These are phyloP conservation scores for Linum lewisii DNA, from an alignment of 345 rosid genomes.

Conservation along the genomic window DNA sequence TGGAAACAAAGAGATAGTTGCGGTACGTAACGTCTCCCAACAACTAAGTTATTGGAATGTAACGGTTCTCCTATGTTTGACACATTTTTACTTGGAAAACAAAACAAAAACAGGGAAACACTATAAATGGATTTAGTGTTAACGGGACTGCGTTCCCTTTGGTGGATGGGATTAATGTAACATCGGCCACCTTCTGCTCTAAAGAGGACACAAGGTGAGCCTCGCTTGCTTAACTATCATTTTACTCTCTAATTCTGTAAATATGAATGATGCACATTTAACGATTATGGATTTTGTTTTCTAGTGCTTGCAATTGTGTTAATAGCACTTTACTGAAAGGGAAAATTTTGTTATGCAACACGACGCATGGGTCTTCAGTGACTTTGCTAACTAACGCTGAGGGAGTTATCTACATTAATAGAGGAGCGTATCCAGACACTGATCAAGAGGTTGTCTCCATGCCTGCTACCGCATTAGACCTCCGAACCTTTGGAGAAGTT, in stretches of 20 bases:
- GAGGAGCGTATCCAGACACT: background rate
- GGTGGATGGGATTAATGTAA: constrained; percentile 15
- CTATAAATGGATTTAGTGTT: constrained; percentile 24
- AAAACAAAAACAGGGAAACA: constrained; percentile 21
- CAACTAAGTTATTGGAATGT: too few relatives aligned
- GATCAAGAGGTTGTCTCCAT: constrained; percentile 15
- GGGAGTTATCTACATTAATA: constrained; percentile 21
- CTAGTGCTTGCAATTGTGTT: constrained; percentile 12
- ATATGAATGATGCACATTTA: background rate
- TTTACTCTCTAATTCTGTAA: too few relatives aligned
- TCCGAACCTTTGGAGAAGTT: constrained; percentile 1
- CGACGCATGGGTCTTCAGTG: fast-evolving
- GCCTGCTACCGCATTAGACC: constrained; percentile 16
- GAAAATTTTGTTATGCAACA: constrained; percentile 28
- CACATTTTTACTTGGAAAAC: background rate
- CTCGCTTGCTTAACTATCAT: background rate
- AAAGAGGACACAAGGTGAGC: background rate
- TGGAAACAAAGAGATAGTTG: constrained; percentile 17
- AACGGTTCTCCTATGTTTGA: too few relatives aligned
- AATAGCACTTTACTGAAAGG: constrained; percentile 25
- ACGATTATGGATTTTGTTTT: background rate
- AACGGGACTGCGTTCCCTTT: constrained; percentile 23
- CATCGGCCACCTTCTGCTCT: background rate
- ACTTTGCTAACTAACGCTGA: constrained; percentile 17
- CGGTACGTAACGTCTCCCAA: too few relatives aligned